Evolutionary conservation across 768 basidiomycete species (phyloP).

Genomic region (Dacryopinax primogenitus): DNA sequence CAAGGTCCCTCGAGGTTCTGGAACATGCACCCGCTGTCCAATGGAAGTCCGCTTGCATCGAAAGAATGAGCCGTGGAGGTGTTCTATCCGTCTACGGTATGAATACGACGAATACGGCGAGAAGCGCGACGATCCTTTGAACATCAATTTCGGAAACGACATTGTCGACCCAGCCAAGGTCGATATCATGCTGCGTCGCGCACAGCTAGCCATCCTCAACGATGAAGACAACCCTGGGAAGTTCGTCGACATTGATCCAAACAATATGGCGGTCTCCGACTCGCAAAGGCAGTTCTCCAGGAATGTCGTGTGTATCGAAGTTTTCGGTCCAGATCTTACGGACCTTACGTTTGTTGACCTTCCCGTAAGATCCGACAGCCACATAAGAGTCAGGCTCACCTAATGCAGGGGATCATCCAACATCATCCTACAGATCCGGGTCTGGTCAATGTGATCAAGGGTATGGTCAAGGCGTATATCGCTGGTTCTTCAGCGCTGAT

Average conservation of each 20-base stretch:
- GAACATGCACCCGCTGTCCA: constrained; percentile 36
- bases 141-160: constrained; percentile 32
- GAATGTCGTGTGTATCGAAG: constrained; percentile 38
- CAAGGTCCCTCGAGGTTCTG: constrained; percentile 37
- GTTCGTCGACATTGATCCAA: constrained; percentile 15
- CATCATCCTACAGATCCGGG: background rate
- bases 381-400: constrained; percentile 10
- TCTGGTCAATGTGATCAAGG: background rate
- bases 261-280: constrained; percentile 21
- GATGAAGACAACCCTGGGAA: constrained; percentile 12
- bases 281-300: constrained; percentile 33
- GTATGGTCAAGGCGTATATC: constrained; percentile 37
- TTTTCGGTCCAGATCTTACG: constrained; percentile 33
- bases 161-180: constrained; percentile 35
- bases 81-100: constrained; percentile 33
- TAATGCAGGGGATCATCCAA: constrained; percentile 9
- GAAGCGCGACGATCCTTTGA: constrained; percentile 19
- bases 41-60: constrained; percentile 28
- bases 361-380: constrained; percentile 15
- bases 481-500: constrained; percentile 48
- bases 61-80: constrained; percentile 21
- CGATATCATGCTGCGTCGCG: constrained; percentile 44
- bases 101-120: constrained; percentile 30
- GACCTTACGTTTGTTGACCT: constrained; percentile 25
- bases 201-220: constrained; percentile 44